phyloP scores from a whole-genome alignment of 2,329 filamentous ascomycete species.

The Hymenoscyphus infarciens region DNA sequence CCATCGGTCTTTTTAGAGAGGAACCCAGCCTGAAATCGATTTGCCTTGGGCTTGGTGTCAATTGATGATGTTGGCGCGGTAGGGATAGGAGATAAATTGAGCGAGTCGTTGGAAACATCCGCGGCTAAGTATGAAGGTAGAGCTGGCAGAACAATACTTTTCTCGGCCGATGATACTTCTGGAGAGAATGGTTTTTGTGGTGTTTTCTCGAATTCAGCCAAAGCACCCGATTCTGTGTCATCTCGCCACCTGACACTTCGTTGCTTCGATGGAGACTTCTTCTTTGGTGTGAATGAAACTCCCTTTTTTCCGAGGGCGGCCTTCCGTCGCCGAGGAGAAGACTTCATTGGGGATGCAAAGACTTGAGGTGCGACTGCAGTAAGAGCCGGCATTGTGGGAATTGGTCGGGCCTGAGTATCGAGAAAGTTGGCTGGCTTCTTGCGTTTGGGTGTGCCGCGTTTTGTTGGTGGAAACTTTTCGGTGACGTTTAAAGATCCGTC shows the following conservation, averaged over 20 bases:
- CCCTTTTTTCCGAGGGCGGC: constrained; percentile 61
- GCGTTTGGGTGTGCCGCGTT: constrained; percentile 73
- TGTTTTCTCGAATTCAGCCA: constrained; percentile 90
- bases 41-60: constrained; percentile 61
- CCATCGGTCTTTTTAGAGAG: constrained; percentile 62
- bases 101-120: constrained; percentile 39
- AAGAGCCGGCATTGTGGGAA: constrained; percentile 40
- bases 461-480: constrained; percentile 67
- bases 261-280: constrained; percentile 61
- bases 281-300: constrained; percentile 79
- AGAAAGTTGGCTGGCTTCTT: constrained; percentile 48
- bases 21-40: constrained; percentile 86
- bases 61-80: constrained; percentile 55
- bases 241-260: constrained; percentile 88
- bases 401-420: constrained; percentile 20
- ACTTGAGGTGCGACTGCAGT: constrained; percentile 34
- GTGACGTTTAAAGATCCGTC: constrained; percentile 62
- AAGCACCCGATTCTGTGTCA: constrained; percentile 78
- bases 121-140: constrained; percentile 51
- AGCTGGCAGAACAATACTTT: constrained; percentile 41
- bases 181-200: constrained; percentile 66
- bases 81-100: constrained; percentile 49
- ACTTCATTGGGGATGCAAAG: constrained; percentile 64
- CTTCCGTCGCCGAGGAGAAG: constrained; percentile 79
- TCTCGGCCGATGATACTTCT: constrained; percentile 50